Evolutionary conservation across 225 moss, liverwort and hornwort genomes (phyloP).

Genomic region (Straminergon stramineum): DNA sequence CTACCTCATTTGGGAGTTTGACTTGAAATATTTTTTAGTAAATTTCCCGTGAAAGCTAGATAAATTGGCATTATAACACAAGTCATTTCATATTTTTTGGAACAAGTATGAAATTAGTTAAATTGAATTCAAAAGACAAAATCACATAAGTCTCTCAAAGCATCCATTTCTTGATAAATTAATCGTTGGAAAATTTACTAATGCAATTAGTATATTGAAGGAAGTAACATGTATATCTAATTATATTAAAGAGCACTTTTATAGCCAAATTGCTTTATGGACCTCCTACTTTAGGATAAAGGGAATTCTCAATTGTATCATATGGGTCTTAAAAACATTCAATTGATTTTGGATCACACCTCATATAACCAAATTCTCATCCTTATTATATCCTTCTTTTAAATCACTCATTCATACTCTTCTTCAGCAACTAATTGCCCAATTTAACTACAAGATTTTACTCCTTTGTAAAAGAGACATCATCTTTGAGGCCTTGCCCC

Average conservation of each 20-base stretch:
- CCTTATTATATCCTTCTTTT: not conserved
- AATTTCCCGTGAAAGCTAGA: not conserved
- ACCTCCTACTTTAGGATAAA: too few species aligned
- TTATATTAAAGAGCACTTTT: not conserved
- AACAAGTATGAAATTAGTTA: not conserved
- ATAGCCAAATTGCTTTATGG: fast-evolving
- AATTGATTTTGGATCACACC: too few species aligned
- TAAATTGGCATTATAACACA: not conserved
- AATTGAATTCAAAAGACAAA: not conserved
- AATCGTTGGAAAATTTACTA: not conserved
- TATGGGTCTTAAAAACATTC: too few species aligned
- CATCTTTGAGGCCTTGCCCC: fast-evolving
- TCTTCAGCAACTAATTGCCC: not conserved
- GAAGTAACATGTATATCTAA: not conserved
- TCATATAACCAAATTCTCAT: not conserved
- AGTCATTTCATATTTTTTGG: not conserved
- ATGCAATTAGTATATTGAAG: not conserved
- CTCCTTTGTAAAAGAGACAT: not conserved
- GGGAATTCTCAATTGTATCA: too few species aligned
- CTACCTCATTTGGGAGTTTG: not conserved
- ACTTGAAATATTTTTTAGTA: not conserved
- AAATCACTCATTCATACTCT: not conserved
- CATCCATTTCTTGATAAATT: not conserved
- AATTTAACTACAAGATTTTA: not conserved
- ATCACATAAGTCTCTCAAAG: not conserved